Percentiles rank a stretch among this genome's conserved stretches.
Evolutionary conservation across 176 grass and related monocot species (phyloP).

Genomic region (Bothriochloa decipiens): DNA sequence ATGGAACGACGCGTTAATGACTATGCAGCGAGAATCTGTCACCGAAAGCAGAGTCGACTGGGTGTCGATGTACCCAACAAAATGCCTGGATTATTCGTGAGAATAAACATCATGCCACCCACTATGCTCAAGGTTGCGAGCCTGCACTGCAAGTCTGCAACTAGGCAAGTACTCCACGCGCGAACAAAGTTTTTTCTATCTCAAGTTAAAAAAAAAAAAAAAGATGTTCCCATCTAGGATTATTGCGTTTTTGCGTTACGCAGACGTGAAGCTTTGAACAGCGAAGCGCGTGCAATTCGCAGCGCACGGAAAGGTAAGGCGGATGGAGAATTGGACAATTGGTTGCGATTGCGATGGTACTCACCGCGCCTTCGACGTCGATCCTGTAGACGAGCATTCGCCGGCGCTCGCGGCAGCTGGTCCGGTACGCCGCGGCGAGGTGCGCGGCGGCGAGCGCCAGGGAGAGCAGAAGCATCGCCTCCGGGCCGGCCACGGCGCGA

Average conservation of each 20-base stretch:
- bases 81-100: conserved; percentile 45
- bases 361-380: conserved; percentile 86
- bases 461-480: conserved; percentile 68
- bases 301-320: background rate
- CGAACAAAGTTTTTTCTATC: background rate
- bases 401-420: conserved; percentile 85
- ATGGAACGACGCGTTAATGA: conserved; percentile 27
- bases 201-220: too few relatives aligned
- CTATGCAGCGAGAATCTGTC: conserved; percentile 29
- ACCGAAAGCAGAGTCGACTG: conserved; percentile 50
- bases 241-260: background rate
- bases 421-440: conserved; percentile 77
- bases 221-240: background rate
- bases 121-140: background rate
- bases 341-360: conserved; percentile 17
- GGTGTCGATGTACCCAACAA: conserved; percentile 7
- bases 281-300: background rate
- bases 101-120: conserved; percentile 28
- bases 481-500: conserved; percentile 8
- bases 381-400: conserved; percentile 90
- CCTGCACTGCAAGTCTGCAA: conserved; percentile 2
- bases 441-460: conserved; percentile 77
- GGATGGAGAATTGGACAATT: background rate
- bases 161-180: background rate
- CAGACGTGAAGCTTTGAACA: background rate